Conservation (phyloP, 1,139 yeast species). For the Yamadazyma friedrichii region DNA sequence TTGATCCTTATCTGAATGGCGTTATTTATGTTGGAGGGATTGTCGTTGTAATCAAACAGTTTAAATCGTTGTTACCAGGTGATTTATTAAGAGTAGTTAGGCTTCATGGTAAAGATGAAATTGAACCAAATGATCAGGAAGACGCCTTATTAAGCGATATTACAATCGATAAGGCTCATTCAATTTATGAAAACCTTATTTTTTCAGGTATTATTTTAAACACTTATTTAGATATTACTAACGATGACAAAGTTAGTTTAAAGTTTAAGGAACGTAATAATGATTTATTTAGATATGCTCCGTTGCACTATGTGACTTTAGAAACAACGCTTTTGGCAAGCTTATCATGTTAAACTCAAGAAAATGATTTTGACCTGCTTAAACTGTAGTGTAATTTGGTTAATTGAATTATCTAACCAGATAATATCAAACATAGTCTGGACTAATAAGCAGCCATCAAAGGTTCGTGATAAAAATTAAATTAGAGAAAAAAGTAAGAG, state of each 20-base stretch:
- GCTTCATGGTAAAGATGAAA: conserved; percentile 17
- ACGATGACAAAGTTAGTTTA: conserved; percentile 19
- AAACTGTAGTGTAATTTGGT: too few species aligned
- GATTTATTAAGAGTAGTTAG: conserved; percentile 32
- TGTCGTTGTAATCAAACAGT: conserved; percentile 38
- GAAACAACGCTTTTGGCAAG: conserved; percentile 29
- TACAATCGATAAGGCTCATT: not conserved
- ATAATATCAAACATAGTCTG: too few species aligned
- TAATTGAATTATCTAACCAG: too few species aligned
- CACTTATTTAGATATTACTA: conserved; percentile 24
- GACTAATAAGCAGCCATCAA: too few species aligned
- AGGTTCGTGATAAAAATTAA: too few species aligned
- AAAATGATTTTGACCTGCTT: not conserved
- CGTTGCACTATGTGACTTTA: conserved; percentile 28
- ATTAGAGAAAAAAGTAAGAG: not conserved
- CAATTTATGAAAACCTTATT: conserved; percentile 14
- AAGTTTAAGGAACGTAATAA: conserved; percentile 17
- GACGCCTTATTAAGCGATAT: not conserved
- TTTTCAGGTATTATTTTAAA: conserved; percentile 35
- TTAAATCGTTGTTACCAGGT: conserved; percentile 29
- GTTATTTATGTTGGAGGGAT: conserved; percentile 30
- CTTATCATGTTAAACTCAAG: not conserved
- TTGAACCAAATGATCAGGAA: not conserved
- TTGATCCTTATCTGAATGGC: conserved; percentile 31
- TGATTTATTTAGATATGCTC: conserved; percentile 32